Percentiles rank a stretch among this genome's conserved stretches.
These are phyloP conservation scores for Ambrosia artemisiifolia DNA, from an alignment of 129 eudicot species.

Conservation along the genomic window DNA sequence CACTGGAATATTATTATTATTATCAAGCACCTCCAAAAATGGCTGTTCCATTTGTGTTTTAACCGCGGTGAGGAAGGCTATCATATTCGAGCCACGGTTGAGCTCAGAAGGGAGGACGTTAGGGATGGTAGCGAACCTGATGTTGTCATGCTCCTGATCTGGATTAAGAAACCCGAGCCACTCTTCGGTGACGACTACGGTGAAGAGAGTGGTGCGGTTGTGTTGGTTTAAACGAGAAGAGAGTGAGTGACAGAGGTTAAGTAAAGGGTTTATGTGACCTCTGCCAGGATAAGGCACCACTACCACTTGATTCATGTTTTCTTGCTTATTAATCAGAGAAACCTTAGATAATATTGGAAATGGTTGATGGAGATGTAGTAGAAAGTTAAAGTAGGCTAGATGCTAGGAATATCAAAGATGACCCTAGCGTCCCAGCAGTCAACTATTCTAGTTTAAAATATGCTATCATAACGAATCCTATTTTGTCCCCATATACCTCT, in stretches of 20 bases:
- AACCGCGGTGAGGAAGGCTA: constrained; percentile 33
- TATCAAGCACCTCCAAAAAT: constrained; percentile 46
- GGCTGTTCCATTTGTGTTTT: constrained; percentile 48
- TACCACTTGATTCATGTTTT: constrained; percentile 33
- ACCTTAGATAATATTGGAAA: neutral
- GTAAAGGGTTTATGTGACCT: constrained; percentile 68
- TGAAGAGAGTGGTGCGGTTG: constrained; percentile 31
- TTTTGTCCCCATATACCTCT: no score
- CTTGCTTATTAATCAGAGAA: neutral
- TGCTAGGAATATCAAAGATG: no score
- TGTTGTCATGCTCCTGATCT: constrained; percentile 23
- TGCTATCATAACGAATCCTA: no score
- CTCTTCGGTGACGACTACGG: constrained; percentile 67
- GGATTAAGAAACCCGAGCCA: constrained; percentile 52
- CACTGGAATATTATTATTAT: constrained; percentile 28
- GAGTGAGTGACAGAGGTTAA: constrained; percentile 47
- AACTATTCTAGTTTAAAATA: no score
- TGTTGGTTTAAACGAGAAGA: constrained; percentile 16
- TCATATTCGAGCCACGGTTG: constrained; percentile 36
- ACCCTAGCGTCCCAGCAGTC: no score
- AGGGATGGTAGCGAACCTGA: constrained; percentile 41
- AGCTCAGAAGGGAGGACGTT: constrained; percentile 68
- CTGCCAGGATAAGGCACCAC: constrained; percentile 67
- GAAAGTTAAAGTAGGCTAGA: no score
- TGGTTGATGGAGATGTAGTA: neutral